A percentile compares a stretch with the other conserved stretches of the same genome.
Conservation (phyloP, 139 green algal genomes). For the Volvox africanus region DNA sequence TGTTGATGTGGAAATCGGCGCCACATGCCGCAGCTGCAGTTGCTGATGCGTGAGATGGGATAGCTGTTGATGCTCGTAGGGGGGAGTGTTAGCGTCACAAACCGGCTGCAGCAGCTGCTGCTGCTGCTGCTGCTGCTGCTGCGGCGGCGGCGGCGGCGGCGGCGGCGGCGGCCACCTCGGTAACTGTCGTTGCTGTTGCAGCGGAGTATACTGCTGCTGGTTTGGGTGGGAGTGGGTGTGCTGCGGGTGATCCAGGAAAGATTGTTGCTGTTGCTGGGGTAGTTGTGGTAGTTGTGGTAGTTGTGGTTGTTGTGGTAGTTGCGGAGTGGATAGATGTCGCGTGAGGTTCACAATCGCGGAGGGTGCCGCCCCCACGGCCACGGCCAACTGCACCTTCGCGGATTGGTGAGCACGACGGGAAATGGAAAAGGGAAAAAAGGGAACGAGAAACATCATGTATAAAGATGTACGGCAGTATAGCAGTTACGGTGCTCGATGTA, state of each 20-base stretch:
- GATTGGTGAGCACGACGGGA: not conserved
- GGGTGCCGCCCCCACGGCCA: not conserved
- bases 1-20: not conserved
- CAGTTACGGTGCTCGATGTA: no score
- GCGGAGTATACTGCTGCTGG: not conserved
- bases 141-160: not conserved
- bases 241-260: no score
- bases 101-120: not conserved
- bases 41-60: not conserved
- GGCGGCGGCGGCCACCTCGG: not conserved
- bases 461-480: no score
- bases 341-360: not conserved
- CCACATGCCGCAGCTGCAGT: not conserved
- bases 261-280: not conserved
- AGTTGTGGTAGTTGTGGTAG: not conserved
- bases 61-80: no score
- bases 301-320: not conserved
- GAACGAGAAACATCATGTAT: not conserved
- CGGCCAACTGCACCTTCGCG: slow-evolving; percentile 7
- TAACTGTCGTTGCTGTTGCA: not conserved
- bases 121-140: not conserved
- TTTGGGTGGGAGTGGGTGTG: no score
- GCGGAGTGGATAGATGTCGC: not conserved
- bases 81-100: no score
- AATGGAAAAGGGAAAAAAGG: not conserved